Percentiles rank a stretch among this genome's conserved stretches.
These are phyloP conservation scores for Neurospora pannonica DNA, from an alignment of 495 filamentous ascomycete genomes.

Conservation along the genomic window DNA sequence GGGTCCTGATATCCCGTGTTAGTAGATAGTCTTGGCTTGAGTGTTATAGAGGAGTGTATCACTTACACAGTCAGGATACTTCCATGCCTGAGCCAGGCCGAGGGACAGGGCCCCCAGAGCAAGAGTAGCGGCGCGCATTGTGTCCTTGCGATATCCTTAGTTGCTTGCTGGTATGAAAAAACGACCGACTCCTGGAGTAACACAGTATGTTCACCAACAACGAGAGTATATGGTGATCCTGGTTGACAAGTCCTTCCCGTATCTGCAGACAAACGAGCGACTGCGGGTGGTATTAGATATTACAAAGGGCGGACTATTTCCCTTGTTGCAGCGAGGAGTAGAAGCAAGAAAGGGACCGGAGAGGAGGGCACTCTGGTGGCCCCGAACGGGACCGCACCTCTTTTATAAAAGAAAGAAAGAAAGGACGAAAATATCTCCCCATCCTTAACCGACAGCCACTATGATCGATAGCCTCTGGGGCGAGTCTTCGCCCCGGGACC, in stretches of 20 bases:
- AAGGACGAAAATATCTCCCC: background rate
- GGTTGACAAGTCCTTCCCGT: background rate
- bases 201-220: background rate
- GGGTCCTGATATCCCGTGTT: conserved; percentile 10
- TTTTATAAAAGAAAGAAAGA: background rate
- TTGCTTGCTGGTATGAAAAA: background rate
- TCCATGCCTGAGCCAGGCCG: conserved; percentile 14
- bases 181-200: background rate
- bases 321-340: background rate
- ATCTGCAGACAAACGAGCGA: background rate
- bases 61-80: conserved; percentile 25
- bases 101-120: conserved; percentile 17
- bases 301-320: background rate
- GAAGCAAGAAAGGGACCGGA: background rate
- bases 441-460: background rate
- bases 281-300: background rate
- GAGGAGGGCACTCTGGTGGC: background rate
- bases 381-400: background rate
- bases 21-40: background rate
- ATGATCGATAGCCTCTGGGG: background rate
- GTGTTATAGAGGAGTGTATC: background rate
- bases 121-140: conserved; percentile 12
- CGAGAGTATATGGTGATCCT: background rate
- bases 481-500: background rate
- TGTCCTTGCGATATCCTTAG: background rate